Evolutionary conservation across 441 rosid genomes (phyloP).

Genomic region (Biscutella laevigata): DNA sequence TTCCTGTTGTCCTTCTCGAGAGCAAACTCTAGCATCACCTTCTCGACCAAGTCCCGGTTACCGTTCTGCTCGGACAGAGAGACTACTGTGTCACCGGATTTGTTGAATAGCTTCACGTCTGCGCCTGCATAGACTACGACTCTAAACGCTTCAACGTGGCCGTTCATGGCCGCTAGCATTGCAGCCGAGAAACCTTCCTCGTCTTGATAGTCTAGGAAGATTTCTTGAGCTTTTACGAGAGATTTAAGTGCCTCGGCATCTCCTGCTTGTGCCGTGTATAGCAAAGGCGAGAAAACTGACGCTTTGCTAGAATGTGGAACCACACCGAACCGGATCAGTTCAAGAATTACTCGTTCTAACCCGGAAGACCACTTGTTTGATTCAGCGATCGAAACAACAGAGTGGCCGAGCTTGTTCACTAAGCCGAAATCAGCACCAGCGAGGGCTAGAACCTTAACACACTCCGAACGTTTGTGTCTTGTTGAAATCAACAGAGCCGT

Average conservation of each 20-base stretch:
- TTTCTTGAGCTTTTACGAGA: slow-evolving; percentile 33
- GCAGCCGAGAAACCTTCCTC: slow-evolving; percentile 77
- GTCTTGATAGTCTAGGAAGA: slow-evolving; percentile 66
- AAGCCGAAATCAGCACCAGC: slow-evolving; percentile 87
- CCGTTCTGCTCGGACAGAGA: slow-evolving; percentile 53
- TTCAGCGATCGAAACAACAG: slow-evolving; percentile 44
- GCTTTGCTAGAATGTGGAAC: slow-evolving; percentile 49
- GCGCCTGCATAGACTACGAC: slow-evolving; percentile 77
- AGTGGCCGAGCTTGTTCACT: slow-evolving; percentile 38
- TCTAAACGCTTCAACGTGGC: slow-evolving; percentile 71
- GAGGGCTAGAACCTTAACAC: slow-evolving; percentile 47
- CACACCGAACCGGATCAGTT: slow-evolving; percentile 43
- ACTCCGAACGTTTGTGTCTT: slow-evolving; percentile 49
- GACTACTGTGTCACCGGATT: slow-evolving; percentile 69
- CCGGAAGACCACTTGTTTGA: slow-evolving; percentile 59
- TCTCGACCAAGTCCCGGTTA: slow-evolving; percentile 62
- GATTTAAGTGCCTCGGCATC: slow-evolving; percentile 53
- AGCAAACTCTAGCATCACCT: slow-evolving; percentile 88
- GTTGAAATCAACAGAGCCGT: slow-evolving; percentile 70
- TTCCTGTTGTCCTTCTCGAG: slow-evolving; percentile 68
- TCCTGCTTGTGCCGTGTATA: slow-evolving; percentile 59
- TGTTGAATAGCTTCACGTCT: slow-evolving; percentile 62
- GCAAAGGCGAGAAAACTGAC: slow-evolving; percentile 49
- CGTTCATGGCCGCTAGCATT: slow-evolving; percentile 69
- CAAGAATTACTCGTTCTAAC: slow-evolving; percentile 52